These are phyloP conservation scores for Puya raimondii DNA, from an alignment of 176 grass and related monocot species.

Conservation along the genomic window DNA sequence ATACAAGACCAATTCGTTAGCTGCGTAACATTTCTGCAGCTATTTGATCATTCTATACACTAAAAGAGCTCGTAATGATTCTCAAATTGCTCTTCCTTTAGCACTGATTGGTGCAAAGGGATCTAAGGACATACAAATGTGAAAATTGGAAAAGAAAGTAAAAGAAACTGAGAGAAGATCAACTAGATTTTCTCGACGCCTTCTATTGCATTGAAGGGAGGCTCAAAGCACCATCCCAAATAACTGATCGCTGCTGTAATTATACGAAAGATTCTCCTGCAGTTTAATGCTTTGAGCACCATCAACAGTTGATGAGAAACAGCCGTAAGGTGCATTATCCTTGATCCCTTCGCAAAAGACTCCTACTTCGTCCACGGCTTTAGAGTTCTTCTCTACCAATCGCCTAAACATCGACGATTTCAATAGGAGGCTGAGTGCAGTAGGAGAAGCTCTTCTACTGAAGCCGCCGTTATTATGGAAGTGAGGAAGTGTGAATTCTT, in stretches of 20 bases:
- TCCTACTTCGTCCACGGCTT: background rate
- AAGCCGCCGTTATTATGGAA: background rate
- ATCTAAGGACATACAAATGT: too few relatives aligned
- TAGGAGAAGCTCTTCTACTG: constrained; percentile 27
- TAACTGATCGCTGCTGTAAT: background rate
- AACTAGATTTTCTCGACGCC: background rate
- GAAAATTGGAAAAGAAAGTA: background rate
- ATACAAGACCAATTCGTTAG: too few relatives aligned
- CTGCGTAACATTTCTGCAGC: too few relatives aligned
- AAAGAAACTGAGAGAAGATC: background rate
- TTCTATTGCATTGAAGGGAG: background rate
- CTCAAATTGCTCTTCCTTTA: too few relatives aligned
- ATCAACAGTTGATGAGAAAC: background rate
- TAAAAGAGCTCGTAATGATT: too few relatives aligned
- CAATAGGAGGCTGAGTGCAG: constrained; percentile 52
- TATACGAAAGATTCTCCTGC: constrained; percentile 2
- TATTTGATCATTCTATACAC: too few relatives aligned
- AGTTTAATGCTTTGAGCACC: background rate
- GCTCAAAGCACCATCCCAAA: constrained; percentile 1
- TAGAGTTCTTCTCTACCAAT: constrained; percentile 48
- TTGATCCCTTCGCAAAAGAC: constrained; percentile 3
- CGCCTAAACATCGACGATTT: constrained; percentile 69
- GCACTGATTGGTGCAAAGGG: too few relatives aligned
- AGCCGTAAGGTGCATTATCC: background rate
- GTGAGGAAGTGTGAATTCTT: constrained; percentile 9